Percentiles rank a stretch among this genome's conserved stretches.
phyloP scores from a whole-genome alignment of 225 moss, liverwort and hornwort species.

The Lunularia cruciata region DNA sequence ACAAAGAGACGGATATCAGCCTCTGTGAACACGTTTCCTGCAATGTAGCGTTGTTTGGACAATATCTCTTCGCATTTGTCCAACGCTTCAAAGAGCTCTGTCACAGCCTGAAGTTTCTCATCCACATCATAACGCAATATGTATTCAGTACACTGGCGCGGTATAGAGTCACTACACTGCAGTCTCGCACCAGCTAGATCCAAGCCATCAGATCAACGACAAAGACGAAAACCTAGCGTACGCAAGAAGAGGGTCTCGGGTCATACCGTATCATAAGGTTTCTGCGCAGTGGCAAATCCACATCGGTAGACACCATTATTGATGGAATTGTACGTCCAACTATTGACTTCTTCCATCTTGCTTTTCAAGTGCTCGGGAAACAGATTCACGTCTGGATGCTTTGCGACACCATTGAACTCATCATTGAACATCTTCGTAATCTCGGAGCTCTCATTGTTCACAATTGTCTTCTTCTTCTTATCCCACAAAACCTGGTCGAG shows the following conservation, averaged over 20 bases:
- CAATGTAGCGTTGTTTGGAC: slow-evolving; percentile 72
- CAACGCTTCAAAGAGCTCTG: slow-evolving; percentile 59
- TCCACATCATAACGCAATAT: background rate
- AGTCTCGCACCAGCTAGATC: background rate
- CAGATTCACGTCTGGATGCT: slow-evolving; percentile 41
- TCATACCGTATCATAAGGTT: slow-evolving; percentile 43
- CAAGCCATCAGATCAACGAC: background rate
- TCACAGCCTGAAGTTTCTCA: slow-evolving; percentile 42
- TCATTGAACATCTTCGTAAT: slow-evolving; percentile 43
- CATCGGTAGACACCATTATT: slow-evolving; percentile 50
- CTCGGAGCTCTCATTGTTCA: slow-evolving; percentile 51
- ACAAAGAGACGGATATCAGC: slow-evolving; percentile 83
- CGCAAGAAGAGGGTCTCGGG: background rate
- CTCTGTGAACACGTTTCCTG: slow-evolving; percentile 70
- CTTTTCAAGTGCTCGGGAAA: slow-evolving; percentile 32
- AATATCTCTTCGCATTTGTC: slow-evolving; percentile 77
- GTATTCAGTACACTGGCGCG: no score
- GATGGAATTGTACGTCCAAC: slow-evolving; percentile 49
- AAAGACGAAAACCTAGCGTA: background rate
- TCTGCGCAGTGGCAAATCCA: slow-evolving; percentile 45
- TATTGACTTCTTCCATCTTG: slow-evolving; percentile 42
- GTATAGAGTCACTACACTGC: background rate
- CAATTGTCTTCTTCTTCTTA: slow-evolving; percentile 44
- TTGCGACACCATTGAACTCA: slow-evolving; percentile 42
- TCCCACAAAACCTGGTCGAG: slow-evolving; percentile 46